Percentiles rank a stretch among this genome's conserved stretches.
Evolutionary conservation across 306 rosid genomes (phyloP).

Genomic region (Rosa rugosa): DNA sequence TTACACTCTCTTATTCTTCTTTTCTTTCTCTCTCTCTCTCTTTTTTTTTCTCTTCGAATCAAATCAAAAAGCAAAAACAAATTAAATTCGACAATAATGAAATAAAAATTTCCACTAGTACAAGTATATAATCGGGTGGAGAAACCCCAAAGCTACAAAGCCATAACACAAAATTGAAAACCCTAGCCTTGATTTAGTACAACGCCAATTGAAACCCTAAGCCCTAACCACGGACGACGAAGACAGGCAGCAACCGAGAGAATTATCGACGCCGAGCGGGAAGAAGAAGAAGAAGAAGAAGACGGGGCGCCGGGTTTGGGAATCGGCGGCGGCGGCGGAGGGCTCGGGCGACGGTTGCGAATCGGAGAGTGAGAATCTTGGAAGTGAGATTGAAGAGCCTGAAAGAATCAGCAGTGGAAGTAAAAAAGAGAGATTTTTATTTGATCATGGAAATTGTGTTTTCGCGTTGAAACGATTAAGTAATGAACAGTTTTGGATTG

Average conservation of each 20-base stretch:
- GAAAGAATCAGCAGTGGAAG: neutral
- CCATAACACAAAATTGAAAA: slow-evolving; percentile 20
- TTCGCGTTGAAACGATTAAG: neutral
- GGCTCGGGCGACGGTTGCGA: neutral
- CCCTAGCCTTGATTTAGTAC: slow-evolving; percentile 40
- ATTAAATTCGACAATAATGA: slow-evolving; percentile 32
- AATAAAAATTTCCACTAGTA: slow-evolving; percentile 53
- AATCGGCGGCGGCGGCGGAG: neutral
- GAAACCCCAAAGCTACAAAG: slow-evolving; percentile 35
- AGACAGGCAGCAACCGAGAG: slow-evolving; percentile 7
- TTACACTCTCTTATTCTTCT: slow-evolving; percentile 16
- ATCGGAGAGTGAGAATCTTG: slow-evolving; percentile 16
- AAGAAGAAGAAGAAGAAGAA: neutral
- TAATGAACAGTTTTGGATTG: neutral
- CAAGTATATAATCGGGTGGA: slow-evolving; percentile 35
- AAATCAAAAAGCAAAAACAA: slow-evolving; percentile 28
- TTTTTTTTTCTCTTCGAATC: slow-evolving; percentile 16
- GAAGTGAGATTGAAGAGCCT: neutral
- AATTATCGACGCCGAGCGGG: neutral
- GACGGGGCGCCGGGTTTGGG: neutral
- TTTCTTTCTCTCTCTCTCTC: neutral
- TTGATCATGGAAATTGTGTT: neutral
- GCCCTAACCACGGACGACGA: slow-evolving; percentile 32
- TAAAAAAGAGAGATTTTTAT: neutral
- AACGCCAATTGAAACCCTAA: slow-evolving; percentile 35